Base-by-base conservation (phyloP, 2,329 filamentous ascomycete species). In the Neofusicoccum kwambonambiense region DNA sequence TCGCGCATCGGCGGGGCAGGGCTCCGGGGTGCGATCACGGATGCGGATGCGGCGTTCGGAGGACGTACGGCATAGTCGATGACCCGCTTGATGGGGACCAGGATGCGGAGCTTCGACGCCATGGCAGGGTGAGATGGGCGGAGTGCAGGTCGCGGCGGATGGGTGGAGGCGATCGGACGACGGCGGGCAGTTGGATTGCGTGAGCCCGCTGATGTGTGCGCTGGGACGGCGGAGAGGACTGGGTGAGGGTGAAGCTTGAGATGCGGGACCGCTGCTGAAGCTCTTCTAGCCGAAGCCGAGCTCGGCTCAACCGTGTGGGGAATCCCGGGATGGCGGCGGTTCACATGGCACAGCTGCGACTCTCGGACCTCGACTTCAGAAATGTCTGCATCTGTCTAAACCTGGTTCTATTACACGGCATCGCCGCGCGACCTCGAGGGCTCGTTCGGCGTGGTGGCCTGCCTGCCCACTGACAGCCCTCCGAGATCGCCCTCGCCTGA, bases 81-180 rank as follows among this genome's bases (percentile, higher is more conserved):
- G 68, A 85, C 83, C 74, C 83, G 80, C 76, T 86, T 86, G 54
- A 86, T 77, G 69, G 83, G 83, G 41, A 86, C 83, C 68, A 86
- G 76, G 71, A 86, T 84, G 70, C 83, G 80, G 60, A 86, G 76
- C 54, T 79, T 74, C 57, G 81, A 81, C 78, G 45, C 58, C 58
- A 62, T 62, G 58, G 17, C 15, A 42, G 35, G 12, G 27, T 44
- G 37, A 11, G 5, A 17, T 3, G 31, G 19, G 17, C 27, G 37
- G 3, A 22, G 37, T 39, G 37, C 37, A 47, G 35, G 19, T 12
- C 37, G 58, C 13, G 35, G n/a, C 54, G 54, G 54, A 34, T 44
- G 39, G 52, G 35, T 19, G 31, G n/a, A n/a, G 56, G 15, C 1
- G 42, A 12, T 47, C 42, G 37, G 12, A 34, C n/a, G 12, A 37